Conservation (phyloP, 495 filamentous ascomycete species). For the Echria macrotheca region DNA sequence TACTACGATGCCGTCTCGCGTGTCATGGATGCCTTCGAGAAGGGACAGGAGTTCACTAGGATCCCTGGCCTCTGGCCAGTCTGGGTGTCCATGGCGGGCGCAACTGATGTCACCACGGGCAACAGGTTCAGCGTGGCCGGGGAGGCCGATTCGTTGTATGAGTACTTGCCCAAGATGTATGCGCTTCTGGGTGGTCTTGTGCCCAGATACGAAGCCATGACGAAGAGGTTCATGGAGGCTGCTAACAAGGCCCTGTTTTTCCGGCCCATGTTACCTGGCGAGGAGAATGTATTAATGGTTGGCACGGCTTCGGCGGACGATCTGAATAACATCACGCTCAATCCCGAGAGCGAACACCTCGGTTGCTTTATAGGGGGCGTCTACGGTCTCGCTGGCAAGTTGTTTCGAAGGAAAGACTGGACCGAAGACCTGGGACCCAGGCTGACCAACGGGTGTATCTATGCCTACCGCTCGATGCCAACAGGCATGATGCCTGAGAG, state of each 20-base stretch:
- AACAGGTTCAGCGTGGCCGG: constrained; percentile 64
- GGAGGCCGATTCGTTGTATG: constrained; percentile 77
- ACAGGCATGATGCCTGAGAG: constrained; percentile 86
- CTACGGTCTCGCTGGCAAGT: constrained; percentile 71
- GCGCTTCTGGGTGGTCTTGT: constrained; percentile 70
- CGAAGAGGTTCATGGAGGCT: constrained; percentile 58
- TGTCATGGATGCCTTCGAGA: constrained; percentile 72
- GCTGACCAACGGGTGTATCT: constrained; percentile 82
- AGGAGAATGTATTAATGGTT: constrained; percentile 65
- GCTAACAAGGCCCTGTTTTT: constrained; percentile 66
- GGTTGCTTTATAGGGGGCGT: constrained; percentile 80
- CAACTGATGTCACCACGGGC: constrained; percentile 30
- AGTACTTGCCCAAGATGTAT: constrained; percentile 74
- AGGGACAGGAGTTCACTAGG: constrained; percentile 59
- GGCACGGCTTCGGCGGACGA: constrained; percentile 34
- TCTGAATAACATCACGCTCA: constrained; percentile 22
- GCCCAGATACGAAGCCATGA: constrained; percentile 72
- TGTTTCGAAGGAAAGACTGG: constrained; percentile 64
- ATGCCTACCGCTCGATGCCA: constrained; percentile 68
- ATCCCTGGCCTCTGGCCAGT: constrained; percentile 83
- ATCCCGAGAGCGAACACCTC: constrained; percentile 41
- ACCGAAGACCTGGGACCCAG: constrained; percentile 62
- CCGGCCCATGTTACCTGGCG: constrained; percentile 67
- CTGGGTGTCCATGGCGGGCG: constrained; percentile 54
- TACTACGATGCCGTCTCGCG: constrained; percentile 88